phyloP scores from a whole-genome alignment of 75 land plant species.

The Adiantum capillusveneris region DNA sequence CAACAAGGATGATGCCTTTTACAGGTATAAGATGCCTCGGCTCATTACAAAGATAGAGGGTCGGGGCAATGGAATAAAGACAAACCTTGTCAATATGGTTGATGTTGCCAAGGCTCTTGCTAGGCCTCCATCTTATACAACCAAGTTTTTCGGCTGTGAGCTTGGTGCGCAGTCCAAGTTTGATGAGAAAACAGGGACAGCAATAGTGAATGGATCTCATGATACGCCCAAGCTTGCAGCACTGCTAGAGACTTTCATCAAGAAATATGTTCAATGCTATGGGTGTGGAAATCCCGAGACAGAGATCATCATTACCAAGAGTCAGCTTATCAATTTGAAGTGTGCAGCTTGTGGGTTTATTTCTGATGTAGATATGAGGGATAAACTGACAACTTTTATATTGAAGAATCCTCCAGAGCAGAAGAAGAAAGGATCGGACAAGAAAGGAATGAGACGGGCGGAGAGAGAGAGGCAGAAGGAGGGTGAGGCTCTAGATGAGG shows the following conservation, averaged over 20 bases:
- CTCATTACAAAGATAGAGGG: conserved; percentile 95
- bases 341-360: conserved; percentile 94
- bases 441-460: conserved; percentile 84
- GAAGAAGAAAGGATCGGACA: conserved; percentile 84
- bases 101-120: conserved; percentile 94
- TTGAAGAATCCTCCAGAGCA: conserved; percentile 92
- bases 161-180: conserved; percentile 98
- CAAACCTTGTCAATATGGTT: conserved; percentile 94
- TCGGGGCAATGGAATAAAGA: conserved; percentile 97
- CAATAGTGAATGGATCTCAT: conserved; percentile 93
- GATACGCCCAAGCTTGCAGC: conserved; percentile 77
- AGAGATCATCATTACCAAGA: conserved; percentile 69
- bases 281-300: too few species aligned
- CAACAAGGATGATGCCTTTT: conserved; percentile 92
- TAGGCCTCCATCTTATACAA: too few species aligned
- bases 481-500: conserved; percentile 90
- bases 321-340: conserved; percentile 67
- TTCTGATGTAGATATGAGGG: conserved; percentile 96
- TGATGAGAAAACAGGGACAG: conserved; percentile 79
- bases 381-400: conserved; percentile 86
- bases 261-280: conserved; percentile 96
- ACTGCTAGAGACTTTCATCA: conserved; percentile 84
- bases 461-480: conserved; percentile 94
- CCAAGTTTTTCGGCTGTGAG: conserved; percentile 92
- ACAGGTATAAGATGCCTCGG: conserved; percentile 95